phyloP scores from a whole-genome alignment of 1,139 yeast genomes.

The Eremothecium sinecaudum region DNA sequence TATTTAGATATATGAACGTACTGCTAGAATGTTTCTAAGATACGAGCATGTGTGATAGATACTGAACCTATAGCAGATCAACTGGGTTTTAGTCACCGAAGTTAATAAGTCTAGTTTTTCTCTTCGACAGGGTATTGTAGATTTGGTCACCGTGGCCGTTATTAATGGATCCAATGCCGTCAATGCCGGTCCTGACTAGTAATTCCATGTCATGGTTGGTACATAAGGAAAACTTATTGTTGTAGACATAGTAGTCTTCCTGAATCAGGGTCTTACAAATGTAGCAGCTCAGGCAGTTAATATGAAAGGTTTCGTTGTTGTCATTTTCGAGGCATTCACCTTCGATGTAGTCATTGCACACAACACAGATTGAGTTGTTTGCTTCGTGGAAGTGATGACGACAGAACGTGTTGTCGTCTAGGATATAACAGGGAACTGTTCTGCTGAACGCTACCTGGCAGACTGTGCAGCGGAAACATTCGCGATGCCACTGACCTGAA shows the following conservation, averaged over 20 bases:
- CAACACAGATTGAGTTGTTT: conserved; percentile 65
- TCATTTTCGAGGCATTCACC: conserved; percentile 85
- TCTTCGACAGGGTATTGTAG: conserved; percentile 18
- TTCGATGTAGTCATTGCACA: conserved; percentile 71
- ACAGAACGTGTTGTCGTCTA: conserved; percentile 74
- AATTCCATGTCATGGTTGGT: conserved; percentile 23
- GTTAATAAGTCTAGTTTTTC: conserved; percentile 22
- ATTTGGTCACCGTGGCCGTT: conserved; percentile 1
- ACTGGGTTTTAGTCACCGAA: conserved; percentile 5
- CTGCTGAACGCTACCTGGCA: conserved; percentile 52
- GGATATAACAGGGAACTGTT: conserved; percentile 66
- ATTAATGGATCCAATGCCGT: conserved; percentile 1
- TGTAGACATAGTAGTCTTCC: conserved; percentile 41
- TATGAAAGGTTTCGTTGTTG: conserved; percentile 55
- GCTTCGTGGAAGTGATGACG: conserved; percentile 67
- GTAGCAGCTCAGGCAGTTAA: conserved; percentile 50
- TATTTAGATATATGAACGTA: no score
- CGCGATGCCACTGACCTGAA: conserved; percentile 90
- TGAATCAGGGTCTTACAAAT: conserved; percentile 41
- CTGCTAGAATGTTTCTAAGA: no score
- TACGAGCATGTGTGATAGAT: no score
- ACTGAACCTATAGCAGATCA: no score
- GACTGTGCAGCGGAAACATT: conserved; percentile 66
- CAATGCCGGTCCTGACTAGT: conserved; percentile 15
- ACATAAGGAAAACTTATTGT: conserved; percentile 25